Percentiles rank a stretch among this genome's conserved stretches.
Conservation (phyloP, 164 flowering plant species). For the Amborella trichopoda region DNA sequence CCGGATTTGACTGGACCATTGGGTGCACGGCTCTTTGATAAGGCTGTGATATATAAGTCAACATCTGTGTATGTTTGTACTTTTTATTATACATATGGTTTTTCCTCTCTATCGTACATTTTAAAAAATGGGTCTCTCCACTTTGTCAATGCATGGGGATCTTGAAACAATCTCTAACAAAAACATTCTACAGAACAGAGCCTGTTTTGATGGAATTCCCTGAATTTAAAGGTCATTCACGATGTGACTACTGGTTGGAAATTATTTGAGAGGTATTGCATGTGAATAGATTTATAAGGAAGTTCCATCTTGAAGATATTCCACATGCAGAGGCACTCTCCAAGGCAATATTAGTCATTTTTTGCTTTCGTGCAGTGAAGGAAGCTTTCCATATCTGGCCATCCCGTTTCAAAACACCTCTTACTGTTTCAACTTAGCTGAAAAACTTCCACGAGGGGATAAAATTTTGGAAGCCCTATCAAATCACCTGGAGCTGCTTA, state of each 20-base stretch:
- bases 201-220: conserved; percentile 76
- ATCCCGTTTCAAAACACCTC: conserved; percentile 52
- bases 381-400: conserved; percentile 51
- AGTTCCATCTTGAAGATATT: conserved; percentile 30
- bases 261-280: conserved; percentile 58
- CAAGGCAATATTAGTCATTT: conserved; percentile 53
- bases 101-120: no score
- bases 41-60: conserved; percentile 84
- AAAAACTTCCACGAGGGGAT: conserved; percentile 84
- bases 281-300: conserved; percentile 54
- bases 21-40: conserved; percentile 89
- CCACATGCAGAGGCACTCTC: conserved; percentile 66
- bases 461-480: conserved; percentile 52
- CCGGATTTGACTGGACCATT: conserved; percentile 87
- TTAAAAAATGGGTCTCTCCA: conserved; percentile 5
- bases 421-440: conserved; percentile 63
- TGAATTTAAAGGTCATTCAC: conserved; percentile 69
- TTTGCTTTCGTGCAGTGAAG: conserved; percentile 56
- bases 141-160: not conserved
- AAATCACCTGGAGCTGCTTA: conserved; percentile 26
- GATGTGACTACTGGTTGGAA: conserved; percentile 93
- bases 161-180: conserved; percentile 5
- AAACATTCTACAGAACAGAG: conserved; percentile 42
- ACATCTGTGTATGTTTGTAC: conserved; percentile 37
- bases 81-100: no score